Percentiles rank a stretch among this genome's conserved stretches.
These are phyloP conservation scores for Gentiana dahurica DNA, from an alignment of 257 asterid species.

Conservation along the genomic window DNA sequence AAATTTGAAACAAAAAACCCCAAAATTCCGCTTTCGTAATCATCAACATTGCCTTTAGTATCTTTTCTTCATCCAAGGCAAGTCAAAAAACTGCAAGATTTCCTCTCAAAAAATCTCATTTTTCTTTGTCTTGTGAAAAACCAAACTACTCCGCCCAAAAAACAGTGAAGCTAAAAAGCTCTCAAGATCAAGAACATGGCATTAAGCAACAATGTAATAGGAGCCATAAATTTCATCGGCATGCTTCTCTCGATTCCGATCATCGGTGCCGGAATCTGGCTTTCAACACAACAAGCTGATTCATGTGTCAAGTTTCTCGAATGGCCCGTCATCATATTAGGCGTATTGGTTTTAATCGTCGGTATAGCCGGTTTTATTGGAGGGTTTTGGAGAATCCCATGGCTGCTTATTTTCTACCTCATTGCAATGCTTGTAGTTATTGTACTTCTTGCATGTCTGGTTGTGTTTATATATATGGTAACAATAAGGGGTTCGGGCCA, in stretches of 20 bases:
- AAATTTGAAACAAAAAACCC: constrained; percentile 11
- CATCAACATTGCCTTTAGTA: constrained; percentile 6
- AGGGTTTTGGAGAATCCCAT: constrained; percentile 65
- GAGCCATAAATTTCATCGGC: constrained; percentile 62
- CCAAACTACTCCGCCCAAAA: background rate
- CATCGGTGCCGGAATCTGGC: constrained; percentile 87
- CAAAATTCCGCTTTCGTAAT: constrained; percentile 4
- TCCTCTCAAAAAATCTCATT: constrained; percentile 6
- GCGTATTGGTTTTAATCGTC: constrained; percentile 45
- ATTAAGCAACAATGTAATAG: constrained; percentile 57
- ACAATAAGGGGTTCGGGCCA: constrained; percentile 65
- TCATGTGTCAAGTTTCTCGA: constrained; percentile 66
- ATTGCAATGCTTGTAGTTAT: constrained; percentile 70
- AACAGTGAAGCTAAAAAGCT: background rate
- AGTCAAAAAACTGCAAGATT: constrained; percentile 12
- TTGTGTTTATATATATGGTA: constrained; percentile 62
- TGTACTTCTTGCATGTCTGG: constrained; percentile 52
- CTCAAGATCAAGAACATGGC: constrained; percentile 36
- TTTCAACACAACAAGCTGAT: constrained; percentile 55
- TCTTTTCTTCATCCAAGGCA: constrained; percentile 18
- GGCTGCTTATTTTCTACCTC: constrained; percentile 53
- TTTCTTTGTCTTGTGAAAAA: constrained; percentile 6
- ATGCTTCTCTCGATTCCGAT: constrained; percentile 71
- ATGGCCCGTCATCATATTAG: constrained; percentile 76
- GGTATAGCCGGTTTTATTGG: constrained; percentile 67